A percentile compares a stretch with the other conserved stretches of the same genome.
phyloP scores from a whole-genome alignment of 352 stramenopile species.

The Globisporangium spinosum region DNA sequence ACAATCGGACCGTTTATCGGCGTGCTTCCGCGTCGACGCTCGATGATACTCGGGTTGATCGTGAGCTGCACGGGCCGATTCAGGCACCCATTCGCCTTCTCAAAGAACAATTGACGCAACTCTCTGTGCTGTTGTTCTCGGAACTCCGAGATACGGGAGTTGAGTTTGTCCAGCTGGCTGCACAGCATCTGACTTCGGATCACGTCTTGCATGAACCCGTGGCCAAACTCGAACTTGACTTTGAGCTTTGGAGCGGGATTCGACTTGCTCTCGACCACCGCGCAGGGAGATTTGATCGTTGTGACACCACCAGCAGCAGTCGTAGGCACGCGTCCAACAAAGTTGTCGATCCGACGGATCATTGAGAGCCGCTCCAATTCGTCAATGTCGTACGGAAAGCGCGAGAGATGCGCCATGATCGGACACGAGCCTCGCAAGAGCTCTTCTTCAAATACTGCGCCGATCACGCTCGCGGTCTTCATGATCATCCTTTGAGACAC shows the following conservation, averaged over 20 bases:
- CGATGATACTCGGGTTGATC: slow-evolving; percentile 16
- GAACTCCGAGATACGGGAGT: slow-evolving; percentile 59
- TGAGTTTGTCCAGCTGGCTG: slow-evolving; percentile 81
- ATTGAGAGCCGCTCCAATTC: slow-evolving; percentile 72
- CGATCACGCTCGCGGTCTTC: slow-evolving; percentile 85
- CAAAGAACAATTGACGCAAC: slow-evolving; percentile 70
- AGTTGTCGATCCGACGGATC: slow-evolving; percentile 75
- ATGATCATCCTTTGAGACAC: slow-evolving; percentile 84
- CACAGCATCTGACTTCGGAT: slow-evolving; percentile 80
- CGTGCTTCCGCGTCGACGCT: slow-evolving; percentile 22
- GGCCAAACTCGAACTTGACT: slow-evolving; percentile 82
- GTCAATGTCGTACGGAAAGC: slow-evolving; percentile 64
- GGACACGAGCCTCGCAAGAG: slow-evolving; percentile 61
- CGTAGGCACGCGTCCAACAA: slow-evolving; percentile 59
- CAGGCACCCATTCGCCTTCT: slow-evolving; percentile 64
- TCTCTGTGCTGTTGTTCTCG: slow-evolving; percentile 75
- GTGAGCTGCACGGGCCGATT: slow-evolving; percentile 34
- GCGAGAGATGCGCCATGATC: slow-evolving; percentile 66
- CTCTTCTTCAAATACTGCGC: slow-evolving; percentile 71
- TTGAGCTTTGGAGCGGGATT: slow-evolving; percentile 31
- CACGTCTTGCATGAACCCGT: slow-evolving; percentile 85
- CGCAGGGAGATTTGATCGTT: slow-evolving; percentile 19
- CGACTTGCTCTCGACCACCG: background rate
- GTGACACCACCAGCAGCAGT: slow-evolving; percentile 1
- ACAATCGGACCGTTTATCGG: slow-evolving; percentile 4